Percentiles rank a stretch among this genome's conserved stretches.
Conservation (phyloP, 768 basidiomycete species). For the Boletus pseudopeckii region DNA sequence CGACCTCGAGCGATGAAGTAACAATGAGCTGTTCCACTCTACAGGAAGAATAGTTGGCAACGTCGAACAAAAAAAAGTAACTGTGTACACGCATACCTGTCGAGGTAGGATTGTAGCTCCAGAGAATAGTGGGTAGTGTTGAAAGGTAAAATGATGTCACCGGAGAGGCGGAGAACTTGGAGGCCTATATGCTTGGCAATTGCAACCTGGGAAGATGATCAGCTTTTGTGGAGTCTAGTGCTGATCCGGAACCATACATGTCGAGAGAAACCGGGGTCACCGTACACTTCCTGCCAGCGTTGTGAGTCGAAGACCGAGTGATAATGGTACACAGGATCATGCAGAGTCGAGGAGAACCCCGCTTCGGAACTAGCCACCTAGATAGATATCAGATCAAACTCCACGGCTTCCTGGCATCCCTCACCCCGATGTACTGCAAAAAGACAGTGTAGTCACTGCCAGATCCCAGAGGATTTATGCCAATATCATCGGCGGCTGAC, state of each 20-base stretch:
- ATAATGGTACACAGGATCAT: constrained; percentile 73
- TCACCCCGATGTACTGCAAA: constrained; percentile 72
- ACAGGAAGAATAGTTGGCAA: neutral
- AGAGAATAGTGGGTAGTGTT: constrained; percentile 76
- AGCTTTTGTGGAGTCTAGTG: neutral
- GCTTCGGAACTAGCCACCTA: constrained; percentile 36
- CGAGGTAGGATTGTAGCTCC: constrained; percentile 62
- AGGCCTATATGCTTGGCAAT: constrained; percentile 67
- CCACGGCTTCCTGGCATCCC: constrained; percentile 11
- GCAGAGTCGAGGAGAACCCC: constrained; percentile 32
- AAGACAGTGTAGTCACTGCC: constrained; percentile 94
- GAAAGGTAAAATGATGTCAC: constrained; percentile 64
- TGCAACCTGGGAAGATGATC: constrained; percentile 44
- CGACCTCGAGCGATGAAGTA: constrained; percentile 45
- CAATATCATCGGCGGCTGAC: constrained; percentile 33
- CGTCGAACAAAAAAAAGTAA: constrained; percentile 34
- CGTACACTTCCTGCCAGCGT: constrained; percentile 70
- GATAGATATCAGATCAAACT: constrained; percentile 1
- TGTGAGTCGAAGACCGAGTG: constrained; percentile 72
- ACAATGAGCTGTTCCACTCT: constrained; percentile 31
- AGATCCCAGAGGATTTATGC: constrained; percentile 66
- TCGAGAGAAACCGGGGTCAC: constrained; percentile 70
- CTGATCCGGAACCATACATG: constrained; percentile 46
- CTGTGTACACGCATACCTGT: constrained; percentile 41
- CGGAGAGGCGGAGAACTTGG: constrained; percentile 56